Conservation (phyloP, 768 basidiomycete species). For the Megacollybia marginata region DNA sequence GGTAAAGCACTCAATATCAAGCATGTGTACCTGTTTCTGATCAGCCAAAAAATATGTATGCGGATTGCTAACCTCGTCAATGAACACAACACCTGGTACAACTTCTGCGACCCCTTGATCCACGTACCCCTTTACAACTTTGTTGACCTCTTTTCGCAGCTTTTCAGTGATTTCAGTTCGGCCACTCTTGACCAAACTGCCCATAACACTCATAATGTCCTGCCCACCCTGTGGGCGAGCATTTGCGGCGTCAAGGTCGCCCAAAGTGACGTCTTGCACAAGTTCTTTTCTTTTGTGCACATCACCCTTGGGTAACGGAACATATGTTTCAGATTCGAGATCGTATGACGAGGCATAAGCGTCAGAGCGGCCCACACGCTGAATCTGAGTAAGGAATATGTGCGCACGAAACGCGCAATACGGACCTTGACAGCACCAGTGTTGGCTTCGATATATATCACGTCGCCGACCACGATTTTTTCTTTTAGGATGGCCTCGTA, state of each 20-base stretch:
- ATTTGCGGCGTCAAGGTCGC: conserved; percentile 94
- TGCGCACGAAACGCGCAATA: background rate
- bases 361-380: conserved; percentile 95
- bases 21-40: conserved; percentile 84
- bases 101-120: conserved; percentile 98
- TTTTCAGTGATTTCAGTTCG: conserved; percentile 98
- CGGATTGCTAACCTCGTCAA: conserved; percentile 75
- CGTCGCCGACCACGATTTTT: conserved; percentile 93
- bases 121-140: conserved; percentile 94
- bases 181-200: conserved; percentile 79
- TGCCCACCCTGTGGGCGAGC: conserved; percentile 94
- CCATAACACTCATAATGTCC: conserved; percentile 99
- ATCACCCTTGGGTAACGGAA: conserved; percentile 93
- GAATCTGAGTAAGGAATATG: conserved; percentile 4
- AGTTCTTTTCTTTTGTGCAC: conserved; percentile 95
- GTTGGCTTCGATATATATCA: conserved; percentile 90
- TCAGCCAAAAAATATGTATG: background rate
- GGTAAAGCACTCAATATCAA: conserved; percentile 99
- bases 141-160: conserved; percentile 90
- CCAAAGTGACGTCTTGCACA: conserved; percentile 90
- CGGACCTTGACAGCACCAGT: conserved; percentile 91
- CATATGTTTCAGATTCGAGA: conserved; percentile 97
- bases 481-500: conserved; percentile 98
- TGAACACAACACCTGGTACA: conserved; percentile 96
- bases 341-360: conserved; percentile 97